Evolutionary conservation across 108 stramenopile species (phyloP), one percentile per base, ranked within the genome.

Genomic region (Tribonema minus): DNA sequence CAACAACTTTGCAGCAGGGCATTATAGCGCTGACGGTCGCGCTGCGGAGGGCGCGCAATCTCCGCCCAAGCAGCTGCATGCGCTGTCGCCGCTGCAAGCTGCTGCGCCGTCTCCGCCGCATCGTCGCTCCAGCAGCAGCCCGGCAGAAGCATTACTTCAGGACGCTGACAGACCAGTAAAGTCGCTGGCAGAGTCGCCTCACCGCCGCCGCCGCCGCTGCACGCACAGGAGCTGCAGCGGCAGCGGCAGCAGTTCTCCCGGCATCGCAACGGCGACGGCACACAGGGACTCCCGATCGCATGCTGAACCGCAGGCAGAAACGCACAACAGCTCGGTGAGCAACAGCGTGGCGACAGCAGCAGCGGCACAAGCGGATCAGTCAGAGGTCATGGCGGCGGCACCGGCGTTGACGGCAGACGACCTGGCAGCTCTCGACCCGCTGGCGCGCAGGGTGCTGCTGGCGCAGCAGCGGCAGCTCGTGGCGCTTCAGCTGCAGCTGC

Each of bases 401-500:
- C 6, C 30, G 35, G 26, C 27, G 20, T 28, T 30, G 28, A 0
- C n/a, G 31, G 38, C 41, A 31, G 38, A 3, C 26, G 64, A 75
- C 27, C 74, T 75, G 64, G 58, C 33, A 32, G 38, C 33, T n/a
- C 62, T 75, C 4, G 64, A 58, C 46, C 74, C 74, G 12, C 39
- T 31, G 54, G 74, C 74, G 32, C 41, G 74, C 41, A 64, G 31
- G 31, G 64, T 29, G 7, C 61, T 75, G 37, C 34, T 75, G 25
- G 64, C 62, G 25, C 74, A 75, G 64, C 74, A 75, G 74, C 64
- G 64, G 63, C 64, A 75, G 74, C 74, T 75, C 12, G 29, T 30
- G 35, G 29, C 46, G n/a, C 64, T 75, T 28, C 39, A 41, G 34
- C 25, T 65, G 54, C 74, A 75, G 74, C 46, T 75, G n/a, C 74